phyloP scores from a whole-genome alignment of 768 basidiomycete species.

The Cystobasidiopsis lactophilus region DNA sequence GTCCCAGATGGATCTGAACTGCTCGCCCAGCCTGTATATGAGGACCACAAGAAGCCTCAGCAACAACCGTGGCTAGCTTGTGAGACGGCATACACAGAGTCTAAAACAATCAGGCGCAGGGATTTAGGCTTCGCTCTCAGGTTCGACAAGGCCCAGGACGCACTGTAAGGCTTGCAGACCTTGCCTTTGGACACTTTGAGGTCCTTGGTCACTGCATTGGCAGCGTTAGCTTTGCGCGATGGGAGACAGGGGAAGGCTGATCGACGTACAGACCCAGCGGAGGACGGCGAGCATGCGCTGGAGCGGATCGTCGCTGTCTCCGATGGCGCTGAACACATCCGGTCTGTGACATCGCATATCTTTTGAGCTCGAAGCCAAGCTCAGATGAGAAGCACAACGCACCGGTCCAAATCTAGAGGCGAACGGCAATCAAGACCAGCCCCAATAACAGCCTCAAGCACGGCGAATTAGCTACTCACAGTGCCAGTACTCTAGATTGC shows the following conservation, averaged over 20 bases:
- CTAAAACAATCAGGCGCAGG: slow-evolving; percentile 3
- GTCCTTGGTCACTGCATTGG: slow-evolving; percentile 11
- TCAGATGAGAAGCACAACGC: too few species aligned
- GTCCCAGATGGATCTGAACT: slow-evolving; percentile 36
- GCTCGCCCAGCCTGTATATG: slow-evolving; percentile 67
- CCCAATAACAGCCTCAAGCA: neutral
- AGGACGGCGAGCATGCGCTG: slow-evolving; percentile 84
- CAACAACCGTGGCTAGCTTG: neutral
- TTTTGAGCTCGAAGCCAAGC: too few species aligned
- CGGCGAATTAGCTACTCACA: slow-evolving; percentile 1
- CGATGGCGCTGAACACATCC: slow-evolving; percentile 18
- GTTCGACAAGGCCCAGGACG: slow-evolving; percentile 13
- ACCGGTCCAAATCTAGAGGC: neutral
- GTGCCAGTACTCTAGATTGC: slow-evolving; percentile 17
- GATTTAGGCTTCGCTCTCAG: neutral
- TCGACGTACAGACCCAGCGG: slow-evolving; percentile 24
- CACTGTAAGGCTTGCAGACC: slow-evolving; percentile 53
- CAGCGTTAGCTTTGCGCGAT: neutral
- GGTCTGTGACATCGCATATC: slow-evolving; percentile 7
- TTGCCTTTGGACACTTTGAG: slow-evolving; percentile 37
- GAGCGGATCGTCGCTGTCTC: slow-evolving; percentile 27
- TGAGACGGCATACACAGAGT: slow-evolving; percentile 1
- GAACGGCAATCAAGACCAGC: neutral
- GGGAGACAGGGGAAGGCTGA: neutral
- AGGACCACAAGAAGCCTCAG: slow-evolving; percentile 25